phyloP scores from a whole-genome alignment of 306 rosid species.

The Prunus kanzakura region DNA sequence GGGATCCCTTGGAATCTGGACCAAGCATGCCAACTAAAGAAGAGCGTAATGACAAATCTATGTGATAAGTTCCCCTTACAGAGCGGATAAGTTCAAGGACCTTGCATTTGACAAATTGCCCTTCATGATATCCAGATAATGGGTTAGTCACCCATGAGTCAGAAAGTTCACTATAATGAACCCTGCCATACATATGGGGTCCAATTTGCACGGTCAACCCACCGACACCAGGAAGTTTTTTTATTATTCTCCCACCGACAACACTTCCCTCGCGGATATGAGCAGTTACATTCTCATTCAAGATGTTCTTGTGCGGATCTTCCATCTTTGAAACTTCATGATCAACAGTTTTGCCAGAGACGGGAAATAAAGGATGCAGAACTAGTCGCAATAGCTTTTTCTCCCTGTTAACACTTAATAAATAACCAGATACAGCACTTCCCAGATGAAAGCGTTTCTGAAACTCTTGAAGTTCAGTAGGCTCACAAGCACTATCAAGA shows the following conservation, averaged over 20 bases:
- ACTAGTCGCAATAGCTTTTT: conserved; percentile 67
- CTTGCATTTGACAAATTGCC: conserved; percentile 80
- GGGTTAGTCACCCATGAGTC: conserved; percentile 72
- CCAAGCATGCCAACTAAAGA: conserved; percentile 27
- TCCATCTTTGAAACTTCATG: conserved; percentile 20
- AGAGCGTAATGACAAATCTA: conserved; percentile 74
- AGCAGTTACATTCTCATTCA: conserved; percentile 35
- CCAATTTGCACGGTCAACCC: conserved; percentile 82
- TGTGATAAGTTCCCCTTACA: conserved; percentile 55
- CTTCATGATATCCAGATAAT: conserved; percentile 70
- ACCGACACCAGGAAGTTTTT: conserved; percentile 73
- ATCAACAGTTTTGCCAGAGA: conserved; percentile 22
- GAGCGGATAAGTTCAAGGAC: conserved; percentile 60
- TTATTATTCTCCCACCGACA: conserved; percentile 75
- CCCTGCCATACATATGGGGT: conserved; percentile 71
- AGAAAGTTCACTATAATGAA: conserved; percentile 69
- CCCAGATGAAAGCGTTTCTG: conserved; percentile 66
- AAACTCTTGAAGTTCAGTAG: conserved; percentile 66
- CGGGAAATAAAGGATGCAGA: conserved; percentile 30
- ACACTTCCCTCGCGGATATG: conserved; percentile 60
- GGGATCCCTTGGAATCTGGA: conserved; percentile 32
- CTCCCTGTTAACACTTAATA: conserved; percentile 52
- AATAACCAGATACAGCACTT: conserved; percentile 52
- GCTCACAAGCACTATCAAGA: conserved; percentile 77
- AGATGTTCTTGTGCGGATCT: conserved; percentile 24